Percentiles rank a stretch among this genome's conserved stretches.
These are phyloP conservation scores for Magnaporthales sp. DNA, from an alignment of 2,329 filamentous ascomycete species.

Conservation along the genomic window DNA sequence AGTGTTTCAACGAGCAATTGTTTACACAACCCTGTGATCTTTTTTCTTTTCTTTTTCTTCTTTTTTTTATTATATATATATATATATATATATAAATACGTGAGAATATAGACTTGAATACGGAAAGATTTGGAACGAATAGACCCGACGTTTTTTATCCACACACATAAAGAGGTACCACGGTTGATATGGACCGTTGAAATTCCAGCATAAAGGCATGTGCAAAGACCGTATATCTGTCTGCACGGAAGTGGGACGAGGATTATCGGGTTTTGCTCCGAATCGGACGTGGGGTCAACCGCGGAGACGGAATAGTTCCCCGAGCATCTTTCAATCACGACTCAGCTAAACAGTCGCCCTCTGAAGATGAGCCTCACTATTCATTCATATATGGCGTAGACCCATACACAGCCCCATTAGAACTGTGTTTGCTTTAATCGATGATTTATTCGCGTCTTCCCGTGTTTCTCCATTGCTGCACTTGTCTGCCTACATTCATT, in stretches of 20 bases:
- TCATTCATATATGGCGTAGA: background rate
- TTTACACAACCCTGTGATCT: too few species aligned
- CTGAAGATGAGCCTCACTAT: background rate
- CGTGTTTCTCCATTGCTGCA: background rate
- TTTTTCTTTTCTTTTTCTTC: too few species aligned
- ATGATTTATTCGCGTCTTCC: background rate
- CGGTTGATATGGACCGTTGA: too few species aligned
- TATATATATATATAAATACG: too few species aligned
- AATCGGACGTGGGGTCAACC: background rate
- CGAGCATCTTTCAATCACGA: background rate
- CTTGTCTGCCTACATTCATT: background rate
- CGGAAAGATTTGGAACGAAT: too few species aligned
- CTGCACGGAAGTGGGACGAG: background rate
- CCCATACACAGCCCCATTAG: background rate
- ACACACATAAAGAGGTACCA: too few species aligned
- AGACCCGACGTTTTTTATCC: too few species aligned
- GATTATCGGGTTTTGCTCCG: background rate
- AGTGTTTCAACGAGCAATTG: too few species aligned
- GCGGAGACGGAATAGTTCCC: background rate
- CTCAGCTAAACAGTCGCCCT: background rate
- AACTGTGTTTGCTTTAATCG: background rate
- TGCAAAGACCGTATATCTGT: background rate
- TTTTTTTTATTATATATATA: too few species aligned
- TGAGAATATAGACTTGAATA: too few species aligned
- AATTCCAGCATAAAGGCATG: too few species aligned